Base-by-base conservation (phyloP, 352 stramenopile species). In the Phytophthora nicotianae region DNA sequence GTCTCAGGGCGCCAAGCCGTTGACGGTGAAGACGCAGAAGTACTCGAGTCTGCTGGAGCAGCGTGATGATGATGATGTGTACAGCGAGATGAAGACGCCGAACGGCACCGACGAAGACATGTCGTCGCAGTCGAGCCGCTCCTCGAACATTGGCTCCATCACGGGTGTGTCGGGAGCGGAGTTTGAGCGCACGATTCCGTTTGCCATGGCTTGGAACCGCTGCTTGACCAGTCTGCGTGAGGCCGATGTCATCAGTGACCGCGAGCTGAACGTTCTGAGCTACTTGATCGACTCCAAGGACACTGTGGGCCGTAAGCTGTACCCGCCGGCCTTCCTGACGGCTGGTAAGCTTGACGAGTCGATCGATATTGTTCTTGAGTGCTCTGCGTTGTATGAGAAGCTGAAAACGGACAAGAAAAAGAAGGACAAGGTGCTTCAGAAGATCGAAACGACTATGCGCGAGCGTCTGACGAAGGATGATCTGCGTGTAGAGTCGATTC, bases 151-250 rank as follows among this genome's bases (percentile, higher is more conserved):
- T 58, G 81, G 80, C 8, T 89, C 81, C 13, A 82, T 94, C 38
- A 91, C 81, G 10, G 85, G 85, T 40, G 70, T 94, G 26, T 91
- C 79, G 4, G 86, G 84, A 53, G 78, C 81, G 4, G 82, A 91
- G 48, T 95, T 93, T 54, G 82, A 93, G 52, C 83, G 86, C 35
- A 91, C 85, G 19, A 91, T 93, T 46, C 79, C 86, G 40, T 95
- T 95, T 50, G 86, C 86, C 1, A 92, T 93, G 82, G 86, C 86
- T 8, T 95, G 86, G 86, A 95, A 95, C 51, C 82, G 83, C 2
- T 92, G 81, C 21, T 55, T 95, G 24, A 72, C 62, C 0, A 91
- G 80, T 71, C 63, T 95, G 47, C 83, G 86, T 32, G 86, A 91
- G 33, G 79, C 86, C 27, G 86, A 93, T 60, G 72, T 95, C 5